Conservation (phyloP, 306 rosid species). For the Coriaria nepalensis region DNA sequence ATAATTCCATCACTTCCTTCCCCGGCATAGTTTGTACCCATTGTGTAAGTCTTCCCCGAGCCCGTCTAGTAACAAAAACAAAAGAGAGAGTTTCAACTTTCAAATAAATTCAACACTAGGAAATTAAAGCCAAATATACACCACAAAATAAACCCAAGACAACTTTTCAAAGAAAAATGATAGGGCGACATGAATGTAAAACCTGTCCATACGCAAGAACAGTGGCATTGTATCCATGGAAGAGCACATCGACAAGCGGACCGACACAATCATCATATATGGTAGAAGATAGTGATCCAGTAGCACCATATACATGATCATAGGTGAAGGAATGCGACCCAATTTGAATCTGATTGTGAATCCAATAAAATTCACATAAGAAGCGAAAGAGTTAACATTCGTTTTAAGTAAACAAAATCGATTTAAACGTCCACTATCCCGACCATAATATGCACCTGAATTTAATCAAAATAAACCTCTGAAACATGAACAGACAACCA, state of each 20-base stretch:
- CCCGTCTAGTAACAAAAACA: slow-evolving; percentile 50
- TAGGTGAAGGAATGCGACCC: slow-evolving; percentile 81
- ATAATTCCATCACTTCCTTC: slow-evolving; percentile 62
- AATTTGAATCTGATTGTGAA: slow-evolving; percentile 51
- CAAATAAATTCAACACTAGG: not conserved
- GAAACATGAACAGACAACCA: not conserved
- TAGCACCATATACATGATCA: slow-evolving; percentile 61
- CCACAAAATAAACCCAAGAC: not conserved
- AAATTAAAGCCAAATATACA: not conserved
- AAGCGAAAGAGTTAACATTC: not conserved
- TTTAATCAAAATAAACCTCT: not conserved
- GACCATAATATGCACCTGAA: not conserved
- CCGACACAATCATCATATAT: slow-evolving; percentile 73
- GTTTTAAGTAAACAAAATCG: too few relatives aligned
- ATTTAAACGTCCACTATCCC: too few relatives aligned
- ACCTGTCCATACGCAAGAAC: slow-evolving; percentile 99
- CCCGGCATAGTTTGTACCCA: slow-evolving; percentile 59
- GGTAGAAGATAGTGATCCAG: slow-evolving; percentile 29
- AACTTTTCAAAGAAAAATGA: too few relatives aligned
- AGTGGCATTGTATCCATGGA: slow-evolving; percentile 84
- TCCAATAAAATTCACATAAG: not conserved
- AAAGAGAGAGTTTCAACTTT: not conserved
- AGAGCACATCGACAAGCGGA: slow-evolving; percentile 76
- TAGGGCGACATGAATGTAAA: not conserved
- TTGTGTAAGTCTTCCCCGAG: slow-evolving; percentile 66